Conservation (phyloP, 495 filamentous ascomycete genomes). For the Rostrohypoxylon terebratum region DNA sequence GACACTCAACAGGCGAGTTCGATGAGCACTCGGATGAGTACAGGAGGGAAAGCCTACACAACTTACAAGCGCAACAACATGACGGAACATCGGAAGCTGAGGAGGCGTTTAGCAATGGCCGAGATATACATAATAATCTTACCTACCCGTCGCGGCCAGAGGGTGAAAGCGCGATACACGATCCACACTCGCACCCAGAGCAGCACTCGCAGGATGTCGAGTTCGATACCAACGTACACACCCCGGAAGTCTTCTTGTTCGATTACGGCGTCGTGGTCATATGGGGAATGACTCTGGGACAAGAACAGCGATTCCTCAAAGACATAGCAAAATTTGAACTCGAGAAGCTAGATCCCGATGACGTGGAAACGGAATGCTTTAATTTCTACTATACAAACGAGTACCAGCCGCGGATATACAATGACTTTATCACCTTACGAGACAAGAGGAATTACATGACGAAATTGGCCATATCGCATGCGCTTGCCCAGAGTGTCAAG, state of each 20-base stretch:
- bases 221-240: conserved; percentile 83
- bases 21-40: conserved; percentile 49
- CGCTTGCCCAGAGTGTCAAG: conserved; percentile 93
- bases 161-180: conserved; percentile 45
- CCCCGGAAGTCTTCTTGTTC: conserved; percentile 93
- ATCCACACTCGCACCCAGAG: conserved; percentile 39
- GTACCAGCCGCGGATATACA: conserved; percentile 98
- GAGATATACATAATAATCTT: conserved; percentile 48
- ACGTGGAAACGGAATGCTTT: conserved; percentile 95
- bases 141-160: conserved; percentile 40
- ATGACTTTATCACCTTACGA: conserved; percentile 94
- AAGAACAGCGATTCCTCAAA: conserved; percentile 89
- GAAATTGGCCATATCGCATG: conserved; percentile 96
- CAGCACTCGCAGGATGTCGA: conserved; percentile 52
- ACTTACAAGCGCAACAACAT: conserved; percentile 35
- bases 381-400: conserved; percentile 99
- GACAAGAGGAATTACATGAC: conserved; percentile 97
- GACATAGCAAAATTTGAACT: conserved; percentile 96
- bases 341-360: conserved; percentile 86
- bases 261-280: conserved; percentile 99
- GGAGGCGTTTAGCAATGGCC: conserved; percentile 34
- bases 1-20: conserved; percentile 63
- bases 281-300: conserved; percentile 91
- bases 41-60: conserved; percentile 39
- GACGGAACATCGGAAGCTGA: conserved; percentile 33